Percentiles rank a stretch among this genome's conserved stretches.
phyloP scores from a whole-genome alignment of 495 filamentous ascomycete species.

The Penicillium crystallinum region DNA sequence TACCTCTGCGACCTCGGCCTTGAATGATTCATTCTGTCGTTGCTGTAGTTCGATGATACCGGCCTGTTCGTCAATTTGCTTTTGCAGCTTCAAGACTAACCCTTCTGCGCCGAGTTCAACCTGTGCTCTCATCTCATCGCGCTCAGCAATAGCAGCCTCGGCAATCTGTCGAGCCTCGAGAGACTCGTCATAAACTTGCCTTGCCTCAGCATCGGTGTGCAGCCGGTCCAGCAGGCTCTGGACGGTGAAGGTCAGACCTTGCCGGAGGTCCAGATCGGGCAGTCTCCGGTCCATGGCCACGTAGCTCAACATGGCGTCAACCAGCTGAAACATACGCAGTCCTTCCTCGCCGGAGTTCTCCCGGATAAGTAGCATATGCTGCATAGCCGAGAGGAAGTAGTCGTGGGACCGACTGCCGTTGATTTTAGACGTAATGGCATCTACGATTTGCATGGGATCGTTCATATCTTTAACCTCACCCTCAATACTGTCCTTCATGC shows the following conservation, averaged over 20 bases:
- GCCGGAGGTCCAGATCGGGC: slow-evolving; percentile 95
- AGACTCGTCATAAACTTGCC: slow-evolving; percentile 86
- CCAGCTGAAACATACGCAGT: slow-evolving; percentile 93
- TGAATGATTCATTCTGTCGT: slow-evolving; percentile 79
- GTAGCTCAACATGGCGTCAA: slow-evolving; percentile 96
- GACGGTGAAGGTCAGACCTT: slow-evolving; percentile 95
- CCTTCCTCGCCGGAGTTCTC: slow-evolving; percentile 92
- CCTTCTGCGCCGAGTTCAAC: slow-evolving; percentile 91
- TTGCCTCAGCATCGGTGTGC: slow-evolving; percentile 92
- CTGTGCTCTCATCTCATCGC: slow-evolving; percentile 93
- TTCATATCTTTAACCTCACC: slow-evolving; percentile 91
- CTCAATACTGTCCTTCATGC: slow-evolving; percentile 84
- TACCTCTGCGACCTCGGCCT: slow-evolving; percentile 81
- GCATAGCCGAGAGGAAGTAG: slow-evolving; percentile 92
- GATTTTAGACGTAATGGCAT: slow-evolving; percentile 85
- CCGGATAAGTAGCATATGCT: slow-evolving; percentile 89
- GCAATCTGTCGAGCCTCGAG: slow-evolving; percentile 84
- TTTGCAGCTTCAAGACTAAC: slow-evolving; percentile 86
- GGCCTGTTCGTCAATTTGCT: slow-evolving; percentile 86
- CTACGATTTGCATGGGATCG: slow-evolving; percentile 87
- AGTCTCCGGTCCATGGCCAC: slow-evolving; percentile 96
- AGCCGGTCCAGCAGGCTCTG: slow-evolving; percentile 91
- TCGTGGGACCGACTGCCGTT: slow-evolving; percentile 80
- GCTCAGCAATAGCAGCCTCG: slow-evolving; percentile 89
- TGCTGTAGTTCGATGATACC: slow-evolving; percentile 83